phyloP scores from a whole-genome alignment of 768 basidiomycete genomes.

The Auricularia sp. region DNA sequence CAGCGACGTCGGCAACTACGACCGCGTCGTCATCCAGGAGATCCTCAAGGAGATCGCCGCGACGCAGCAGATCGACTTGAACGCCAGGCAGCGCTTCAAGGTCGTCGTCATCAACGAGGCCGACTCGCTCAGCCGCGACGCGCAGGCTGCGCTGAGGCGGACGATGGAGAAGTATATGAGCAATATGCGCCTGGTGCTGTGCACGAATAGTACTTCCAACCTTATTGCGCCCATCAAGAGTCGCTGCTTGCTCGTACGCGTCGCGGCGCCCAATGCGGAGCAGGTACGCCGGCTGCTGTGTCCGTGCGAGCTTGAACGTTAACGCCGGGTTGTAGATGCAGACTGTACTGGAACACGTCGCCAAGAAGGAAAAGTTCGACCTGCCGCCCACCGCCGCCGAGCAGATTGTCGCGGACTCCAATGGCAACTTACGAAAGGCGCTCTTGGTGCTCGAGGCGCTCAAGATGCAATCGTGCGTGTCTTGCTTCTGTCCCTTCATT shows the following conservation, averaged over 20 bases:
- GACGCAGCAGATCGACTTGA: slow-evolving; percentile 95
- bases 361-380: slow-evolving; percentile 66
- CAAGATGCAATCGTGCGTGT: slow-evolving; percentile 85
- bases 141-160: slow-evolving; percentile 89
- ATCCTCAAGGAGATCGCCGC: slow-evolving; percentile 97
- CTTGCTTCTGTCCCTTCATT: no score
- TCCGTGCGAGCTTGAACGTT: neutral
- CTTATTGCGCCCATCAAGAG: slow-evolving; percentile 96
- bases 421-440: slow-evolving; percentile 90
- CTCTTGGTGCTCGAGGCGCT: slow-evolving; percentile 90
- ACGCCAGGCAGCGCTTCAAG: slow-evolving; percentile 93
- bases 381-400: slow-evolving; percentile 67
- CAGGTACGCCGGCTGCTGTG: slow-evolving; percentile 45
- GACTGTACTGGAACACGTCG: slow-evolving; percentile 66
- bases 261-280: slow-evolving; percentile 71
- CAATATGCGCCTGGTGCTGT: slow-evolving; percentile 93
- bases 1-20: slow-evolving; percentile 93
- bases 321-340: slow-evolving; percentile 48
- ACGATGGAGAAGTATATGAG: slow-evolving; percentile 99
- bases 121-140: slow-evolving; percentile 88
- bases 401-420: slow-evolving; percentile 72
- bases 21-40: slow-evolving; percentile 92
- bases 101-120: slow-evolving; percentile 99
- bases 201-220: slow-evolving; percentile 89
- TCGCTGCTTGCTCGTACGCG: slow-evolving; percentile 87